These are phyloP conservation scores for Candida taoyuanica DNA, from an alignment of 805 yeast species.

Conservation along the genomic window DNA sequence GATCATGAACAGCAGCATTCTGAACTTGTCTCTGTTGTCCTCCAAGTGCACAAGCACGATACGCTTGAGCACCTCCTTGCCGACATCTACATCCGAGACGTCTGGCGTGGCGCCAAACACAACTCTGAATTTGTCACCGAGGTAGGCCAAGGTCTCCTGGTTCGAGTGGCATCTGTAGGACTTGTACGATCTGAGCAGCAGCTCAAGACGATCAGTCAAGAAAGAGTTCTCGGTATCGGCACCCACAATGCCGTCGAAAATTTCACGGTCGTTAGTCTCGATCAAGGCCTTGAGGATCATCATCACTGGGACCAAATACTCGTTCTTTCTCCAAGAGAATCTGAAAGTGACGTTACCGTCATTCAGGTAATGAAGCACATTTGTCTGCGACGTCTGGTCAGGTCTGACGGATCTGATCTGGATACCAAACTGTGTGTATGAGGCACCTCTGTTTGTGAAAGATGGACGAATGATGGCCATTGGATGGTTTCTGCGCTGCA, in stretches of 20 bases:
- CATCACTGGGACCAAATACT: constrained; percentile 87
- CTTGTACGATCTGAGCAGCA: constrained; percentile 84
- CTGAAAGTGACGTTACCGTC: constrained; percentile 97
- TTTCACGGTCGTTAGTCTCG: constrained; percentile 90
- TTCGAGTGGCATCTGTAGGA: constrained; percentile 71
- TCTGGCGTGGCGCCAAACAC: constrained; percentile 89
- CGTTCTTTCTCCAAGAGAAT: constrained; percentile 96
- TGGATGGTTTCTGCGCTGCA: constrained; percentile 95
- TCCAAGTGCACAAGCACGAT: constrained; percentile 87
- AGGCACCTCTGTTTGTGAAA: constrained; percentile 88
- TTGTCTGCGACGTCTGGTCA: constrained; percentile 96
- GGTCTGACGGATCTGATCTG: constrained; percentile 93
- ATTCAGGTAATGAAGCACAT: constrained; percentile 90
- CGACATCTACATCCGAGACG: constrained; percentile 84
- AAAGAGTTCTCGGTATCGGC: constrained; percentile 82
- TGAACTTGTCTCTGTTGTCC: constrained; percentile 72
- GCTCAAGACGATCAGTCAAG: constrained; percentile 95
- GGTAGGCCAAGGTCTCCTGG: constrained; percentile 85
- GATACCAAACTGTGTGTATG: constrained; percentile 85
- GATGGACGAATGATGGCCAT: constrained; percentile 97
- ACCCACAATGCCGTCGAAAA: constrained; percentile 95
- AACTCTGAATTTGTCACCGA: constrained; percentile 94
- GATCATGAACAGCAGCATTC: constrained; percentile 88
- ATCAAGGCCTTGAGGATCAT: constrained; percentile 87
- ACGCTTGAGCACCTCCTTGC: constrained; percentile 73